Evolutionary conservation across 768 basidiomycete genomes (phyloP).

Genomic region (Pholiota microspora): DNA sequence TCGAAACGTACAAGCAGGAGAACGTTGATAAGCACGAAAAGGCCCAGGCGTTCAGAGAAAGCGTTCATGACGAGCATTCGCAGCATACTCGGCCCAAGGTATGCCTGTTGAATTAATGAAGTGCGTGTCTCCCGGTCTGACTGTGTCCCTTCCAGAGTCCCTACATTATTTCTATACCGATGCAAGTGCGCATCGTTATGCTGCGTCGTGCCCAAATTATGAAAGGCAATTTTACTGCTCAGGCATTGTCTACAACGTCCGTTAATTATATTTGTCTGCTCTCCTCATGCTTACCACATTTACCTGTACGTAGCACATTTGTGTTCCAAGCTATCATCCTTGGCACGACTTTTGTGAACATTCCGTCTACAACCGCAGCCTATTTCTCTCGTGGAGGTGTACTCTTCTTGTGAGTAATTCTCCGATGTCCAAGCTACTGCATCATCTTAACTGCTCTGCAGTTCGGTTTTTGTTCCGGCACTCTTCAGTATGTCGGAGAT

Average conservation of each 20-base stretch:
- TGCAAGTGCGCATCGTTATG: constrained; percentile 45
- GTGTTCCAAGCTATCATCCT: constrained; percentile 40
- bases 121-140: too few relatives aligned
- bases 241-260: constrained; percentile 27
- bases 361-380: constrained; percentile 52
- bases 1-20: constrained; percentile 43
- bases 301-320: constrained; percentile 24
- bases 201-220: constrained; percentile 40
- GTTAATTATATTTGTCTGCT: constrained; percentile 1
- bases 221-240: constrained; percentile 29
- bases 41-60: constrained; percentile 38
- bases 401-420: constrained; percentile 58
- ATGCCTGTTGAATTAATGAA: background rate
- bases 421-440: background rate
- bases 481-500: constrained; percentile 67
- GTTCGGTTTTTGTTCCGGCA: constrained; percentile 57
- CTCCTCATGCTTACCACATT: constrained; percentile 22
- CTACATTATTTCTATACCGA: constrained; percentile 37
- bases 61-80: constrained; percentile 51
- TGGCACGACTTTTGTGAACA: constrained; percentile 60
- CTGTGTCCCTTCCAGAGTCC: constrained; percentile 22
- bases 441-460: constrained; percentile 21
- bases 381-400: constrained; percentile 73
- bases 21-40: constrained; percentile 44
- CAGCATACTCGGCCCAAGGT: constrained; percentile 34